These are phyloP conservation scores for Carex arenaria DNA, from an alignment of 202 grass and related monocot species.

Conservation along the genomic window DNA sequence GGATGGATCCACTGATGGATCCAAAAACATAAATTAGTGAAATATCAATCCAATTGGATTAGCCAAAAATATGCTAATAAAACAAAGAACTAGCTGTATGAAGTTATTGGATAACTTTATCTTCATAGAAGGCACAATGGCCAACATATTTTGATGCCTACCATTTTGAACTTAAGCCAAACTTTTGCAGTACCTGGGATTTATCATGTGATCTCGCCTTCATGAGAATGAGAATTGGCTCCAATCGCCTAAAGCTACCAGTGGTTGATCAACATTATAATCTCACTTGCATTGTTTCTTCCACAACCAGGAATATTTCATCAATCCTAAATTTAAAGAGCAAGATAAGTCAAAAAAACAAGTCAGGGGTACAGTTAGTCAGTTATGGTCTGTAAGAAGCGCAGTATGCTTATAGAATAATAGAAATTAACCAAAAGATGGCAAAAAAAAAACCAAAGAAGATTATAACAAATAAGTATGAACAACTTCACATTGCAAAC, in stretches of 20 bases:
- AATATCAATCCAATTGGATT: background rate
- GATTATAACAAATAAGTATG: slow-evolving; percentile 7
- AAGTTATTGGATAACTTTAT: background rate
- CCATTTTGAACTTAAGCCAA: background rate
- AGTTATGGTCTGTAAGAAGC: background rate
- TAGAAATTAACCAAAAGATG: background rate
- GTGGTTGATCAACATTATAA: slow-evolving; percentile 24
- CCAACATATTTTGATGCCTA: background rate
- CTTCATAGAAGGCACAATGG: background rate
- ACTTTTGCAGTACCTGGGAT: background rate
- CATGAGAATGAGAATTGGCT: background rate
- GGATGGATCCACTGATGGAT: background rate
- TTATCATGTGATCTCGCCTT: background rate
- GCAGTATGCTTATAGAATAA: background rate
- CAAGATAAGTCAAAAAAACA: background rate
- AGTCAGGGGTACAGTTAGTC: background rate
- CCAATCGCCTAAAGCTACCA: background rate
- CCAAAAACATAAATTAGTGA: background rate
- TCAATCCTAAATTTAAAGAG: slow-evolving; percentile 44
- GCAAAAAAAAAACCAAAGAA: background rate
- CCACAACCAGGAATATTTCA: slow-evolving; percentile 65
- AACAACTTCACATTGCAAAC: background rate
- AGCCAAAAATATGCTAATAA: background rate
- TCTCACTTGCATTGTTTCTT: slow-evolving; percentile 53
- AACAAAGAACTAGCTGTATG: background rate